Base-by-base conservation (phyloP, 2,329 filamentous ascomycete genomes). In the Aspergillus flavus region DNA sequence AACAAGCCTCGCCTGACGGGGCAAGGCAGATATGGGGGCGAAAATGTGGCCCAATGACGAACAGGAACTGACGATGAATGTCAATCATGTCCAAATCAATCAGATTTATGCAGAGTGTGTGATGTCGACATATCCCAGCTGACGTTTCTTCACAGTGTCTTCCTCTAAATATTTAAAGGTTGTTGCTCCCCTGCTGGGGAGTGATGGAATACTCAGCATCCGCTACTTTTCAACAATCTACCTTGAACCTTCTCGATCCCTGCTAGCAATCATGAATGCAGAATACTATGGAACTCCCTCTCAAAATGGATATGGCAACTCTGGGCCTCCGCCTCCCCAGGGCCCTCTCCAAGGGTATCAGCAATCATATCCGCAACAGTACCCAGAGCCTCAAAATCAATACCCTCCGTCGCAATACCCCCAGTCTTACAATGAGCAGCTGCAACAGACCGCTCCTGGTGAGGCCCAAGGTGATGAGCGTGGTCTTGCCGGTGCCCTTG, bases 401-500 rank as follows among this genome's bases (percentile, higher is more conserved):
- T 41, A 41, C 16, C 39, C 39, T n/a, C 39, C n/a, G 34, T 34
- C 10, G 12, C 32, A 34, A 11, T 34, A 34, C 32, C 4, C 32
- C 11, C 32, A 34, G 12, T 41, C 19, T 41, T 41, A 41, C 39
- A 41, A n/a, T 16, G 39, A 4, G 16, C 39, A 41, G 1, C 39
- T n/a, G 39, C 39, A n/a, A 19, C 39, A n/a, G 16, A n/a, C 3
- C 19, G 39, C 39, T 4, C 39, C 39, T 10, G 39, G 39, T 41
- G 36, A 41, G 16, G 36, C 16, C 36, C 36, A 41, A 7, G 6
- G 6, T 41, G 36, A 16, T 41, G 39, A 41, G 39, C 39, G 39
- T 41, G 39, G 39, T n/a, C 3, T 41, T 41, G 39, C 39, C 39
- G 81, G 81, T 41, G 81, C 81, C 14, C 64, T 83, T 50, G 80